Percentiles rank a stretch among this genome's conserved stretches.
phyloP scores from a whole-genome alignment of 2,329 filamentous ascomycete species.

The Sordariomycetes sp. region DNA sequence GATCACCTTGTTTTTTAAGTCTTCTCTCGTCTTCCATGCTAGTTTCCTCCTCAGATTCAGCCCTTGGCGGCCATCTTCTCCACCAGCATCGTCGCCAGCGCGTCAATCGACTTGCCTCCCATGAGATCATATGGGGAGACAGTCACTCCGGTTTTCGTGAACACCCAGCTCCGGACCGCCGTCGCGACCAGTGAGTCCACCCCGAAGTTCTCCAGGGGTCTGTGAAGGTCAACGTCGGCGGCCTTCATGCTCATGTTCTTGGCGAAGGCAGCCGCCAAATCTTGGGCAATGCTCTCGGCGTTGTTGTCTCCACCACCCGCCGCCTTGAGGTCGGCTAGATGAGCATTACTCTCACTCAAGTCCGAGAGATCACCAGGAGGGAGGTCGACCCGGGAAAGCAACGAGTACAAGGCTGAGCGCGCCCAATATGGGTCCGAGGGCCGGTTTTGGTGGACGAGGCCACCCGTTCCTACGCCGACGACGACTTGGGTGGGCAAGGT shows the following conservation, averaged over 20 bases:
- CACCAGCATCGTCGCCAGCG: constrained; percentile 22
- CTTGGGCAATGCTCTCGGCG: constrained; percentile 30
- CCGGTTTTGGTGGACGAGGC: constrained; percentile 35
- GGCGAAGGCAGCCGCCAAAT: constrained; percentile 31
- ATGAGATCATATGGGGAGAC: constrained; percentile 34
- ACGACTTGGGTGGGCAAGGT: constrained; percentile 31
- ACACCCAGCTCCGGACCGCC: constrained; percentile 36
- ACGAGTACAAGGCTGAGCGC: constrained; percentile 31
- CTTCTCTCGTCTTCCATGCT: too few species aligned
- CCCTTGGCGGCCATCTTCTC: constrained; percentile 11
- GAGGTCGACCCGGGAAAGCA: constrained; percentile 31
- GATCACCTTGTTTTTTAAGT: neutral
- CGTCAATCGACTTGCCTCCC: constrained; percentile 24
- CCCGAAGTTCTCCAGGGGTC: constrained; percentile 14
- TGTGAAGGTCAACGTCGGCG: constrained; percentile 20
- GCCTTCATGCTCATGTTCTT: constrained; percentile 31
- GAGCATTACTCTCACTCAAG: neutral
- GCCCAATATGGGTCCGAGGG: constrained; percentile 41
- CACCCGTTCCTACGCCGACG: constrained; percentile 40
- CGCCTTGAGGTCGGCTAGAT: neutral
- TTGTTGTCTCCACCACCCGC: constrained; percentile 9
- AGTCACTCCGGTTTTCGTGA: constrained; percentile 25
- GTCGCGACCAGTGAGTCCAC: constrained; percentile 35
- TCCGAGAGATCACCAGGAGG: neutral
- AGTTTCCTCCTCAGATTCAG: neutral